Base-by-base conservation (phyloP, 2,329 filamentous ascomycete species). In the Aureobasidium lini region DNA sequence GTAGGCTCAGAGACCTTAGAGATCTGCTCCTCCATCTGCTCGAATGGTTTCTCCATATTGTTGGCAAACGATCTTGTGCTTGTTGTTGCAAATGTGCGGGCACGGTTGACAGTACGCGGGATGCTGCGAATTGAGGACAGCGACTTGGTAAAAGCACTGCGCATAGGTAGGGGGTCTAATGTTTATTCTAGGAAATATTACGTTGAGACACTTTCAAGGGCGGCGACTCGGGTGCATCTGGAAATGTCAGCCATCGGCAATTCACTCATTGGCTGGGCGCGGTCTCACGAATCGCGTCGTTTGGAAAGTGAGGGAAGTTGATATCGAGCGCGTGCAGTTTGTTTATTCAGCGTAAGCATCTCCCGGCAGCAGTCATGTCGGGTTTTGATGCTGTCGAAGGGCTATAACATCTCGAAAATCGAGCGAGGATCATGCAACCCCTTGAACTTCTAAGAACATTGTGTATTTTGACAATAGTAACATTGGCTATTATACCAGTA, bases 21-120 rank as follows among this genome's bases (percentile, higher is more conserved):
- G 37, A 65, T 66, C 31, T 65, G 57, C 34, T 64, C 59, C 18
- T 62, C 63, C 66, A 69, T 67, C 59, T 66, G 62, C 53, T 67
- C 57, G 54, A 66, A 68, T 7, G 64, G 61, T 15, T 67, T 58
- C 29, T 61, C 60, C 62, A 65, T 65, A 31, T 42, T 59, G 39
- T 42, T 59, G 57, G 31, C 61, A 39, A 58, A 57, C 3, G 28
- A 32, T 46, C 31, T 57, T 18, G 39, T 29, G 54, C 18, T 31
- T 48, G 32, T 23, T 47, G 13, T 57, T 23, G 23, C 23, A 23
- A 34, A 31, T 18, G n/a, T 31, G 23, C 34, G 54, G 23, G 10
- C 34, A n/a, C 32, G 34, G 43, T 48, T 48, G 54, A 34, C 28
- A 28, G 54, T 39, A 23, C 34, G 54, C 36, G 42, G 43, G 18